These are phyloP conservation scores for Solanum sitiens DNA, from an alignment of 257 asterid genomes.

Conservation along the genomic window DNA sequence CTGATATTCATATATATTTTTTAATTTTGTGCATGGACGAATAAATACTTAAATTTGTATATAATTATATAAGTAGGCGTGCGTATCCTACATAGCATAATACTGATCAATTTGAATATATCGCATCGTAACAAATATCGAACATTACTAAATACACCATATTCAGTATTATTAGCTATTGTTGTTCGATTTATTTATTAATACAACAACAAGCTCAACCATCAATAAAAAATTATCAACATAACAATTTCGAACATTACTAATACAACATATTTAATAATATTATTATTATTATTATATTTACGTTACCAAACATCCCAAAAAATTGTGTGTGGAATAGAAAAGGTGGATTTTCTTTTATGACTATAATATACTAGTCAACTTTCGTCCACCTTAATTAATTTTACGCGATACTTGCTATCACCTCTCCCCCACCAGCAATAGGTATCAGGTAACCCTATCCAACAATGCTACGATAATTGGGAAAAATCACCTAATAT, in stretches of 20 bases:
- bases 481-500: fast-evolving
- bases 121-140: neutral
- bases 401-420: fast-evolving
- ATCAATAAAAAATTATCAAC: neutral
- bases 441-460: fast-evolving
- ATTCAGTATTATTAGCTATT: neutral
- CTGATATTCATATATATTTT: too few relatives aligned
- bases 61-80: neutral
- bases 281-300: neutral
- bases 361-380: fast-evolving
- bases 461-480: too few relatives aligned
- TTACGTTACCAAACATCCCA: neutral
- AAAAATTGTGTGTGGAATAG: neutral
- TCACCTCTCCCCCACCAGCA: too few relatives aligned
- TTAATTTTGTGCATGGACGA: too few relatives aligned
- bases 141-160: neutral
- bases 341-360: neutral
- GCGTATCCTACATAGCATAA: too few relatives aligned
- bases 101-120: neutral
- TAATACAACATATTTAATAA: neutral
- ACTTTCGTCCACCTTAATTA: too few relatives aligned
- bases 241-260: neutral
- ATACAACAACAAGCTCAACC: neutral
- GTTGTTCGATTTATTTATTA: neutral
- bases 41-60: fast-evolving